These are phyloP conservation scores for Haematococcus lacustris DNA, from an alignment of 139 green algal species.

Conservation along the genomic window DNA sequence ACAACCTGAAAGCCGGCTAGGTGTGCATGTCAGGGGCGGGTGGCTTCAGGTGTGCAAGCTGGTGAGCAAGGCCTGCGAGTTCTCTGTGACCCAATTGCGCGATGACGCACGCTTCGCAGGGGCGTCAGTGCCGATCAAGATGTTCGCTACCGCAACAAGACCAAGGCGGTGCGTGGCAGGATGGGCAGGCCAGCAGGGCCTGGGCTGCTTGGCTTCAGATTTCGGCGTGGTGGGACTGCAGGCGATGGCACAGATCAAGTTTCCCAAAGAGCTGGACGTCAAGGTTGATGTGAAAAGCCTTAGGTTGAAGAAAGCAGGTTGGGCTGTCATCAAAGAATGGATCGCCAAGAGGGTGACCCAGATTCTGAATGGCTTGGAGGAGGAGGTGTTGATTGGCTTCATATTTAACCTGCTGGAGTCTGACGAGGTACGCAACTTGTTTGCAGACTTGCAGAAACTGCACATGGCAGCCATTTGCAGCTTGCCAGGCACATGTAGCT, in stretches of 20 bases:
- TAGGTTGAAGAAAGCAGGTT: slow-evolving; percentile 16
- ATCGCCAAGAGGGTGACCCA: slow-evolving; percentile 87
- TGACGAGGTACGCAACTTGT: slow-evolving; percentile 38
- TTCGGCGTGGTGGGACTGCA: slow-evolving; percentile 36
- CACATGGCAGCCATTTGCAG: too few species aligned
- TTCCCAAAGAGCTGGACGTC: slow-evolving; percentile 66
- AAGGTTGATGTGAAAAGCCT: slow-evolving; percentile 43
- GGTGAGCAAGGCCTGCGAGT: too few species aligned
- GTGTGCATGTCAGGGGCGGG: too few species aligned
- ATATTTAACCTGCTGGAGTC: slow-evolving; percentile 85
- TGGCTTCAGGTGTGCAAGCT: too few species aligned
- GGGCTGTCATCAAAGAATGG: slow-evolving; percentile 82
- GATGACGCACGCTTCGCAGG: too few species aligned
- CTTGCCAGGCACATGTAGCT: background rate
- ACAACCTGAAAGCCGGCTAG: too few species aligned
- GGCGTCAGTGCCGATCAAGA: slow-evolving; percentile 63
- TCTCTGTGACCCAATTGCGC: too few species aligned
- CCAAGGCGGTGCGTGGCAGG: background rate
- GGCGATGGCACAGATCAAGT: slow-evolving; percentile 68
- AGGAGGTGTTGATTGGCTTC: slow-evolving; percentile 91
- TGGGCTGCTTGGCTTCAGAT: background rate
- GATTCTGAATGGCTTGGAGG: slow-evolving; percentile 83
- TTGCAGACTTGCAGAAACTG: too few species aligned
- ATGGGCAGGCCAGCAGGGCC: background rate
- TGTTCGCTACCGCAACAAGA: slow-evolving; percentile 58